Percentiles rank a stretch among this genome's conserved stretches.
These are phyloP conservation scores for Austroboletus festivus DNA, from an alignment of 768 basidiomycete species.

Conservation along the genomic window DNA sequence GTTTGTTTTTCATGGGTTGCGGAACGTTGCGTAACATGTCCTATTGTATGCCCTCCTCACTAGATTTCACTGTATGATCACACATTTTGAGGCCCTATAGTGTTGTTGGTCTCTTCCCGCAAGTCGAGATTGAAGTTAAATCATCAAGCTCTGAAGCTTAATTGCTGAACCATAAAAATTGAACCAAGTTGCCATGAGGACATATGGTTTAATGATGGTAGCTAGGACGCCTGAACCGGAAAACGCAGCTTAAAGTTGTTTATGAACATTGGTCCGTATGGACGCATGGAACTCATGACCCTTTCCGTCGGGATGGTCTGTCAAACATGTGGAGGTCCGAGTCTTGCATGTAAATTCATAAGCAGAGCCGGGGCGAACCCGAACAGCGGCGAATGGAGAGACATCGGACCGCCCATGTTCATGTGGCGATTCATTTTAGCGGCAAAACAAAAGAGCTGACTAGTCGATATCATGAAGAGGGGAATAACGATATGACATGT, in stretches of 20 bases:
- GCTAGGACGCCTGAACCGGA: constrained; percentile 1
- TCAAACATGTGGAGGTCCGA: not conserved
- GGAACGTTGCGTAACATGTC: not conserved
- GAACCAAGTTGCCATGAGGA: constrained; percentile 11
- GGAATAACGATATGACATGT: no score
- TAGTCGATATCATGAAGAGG: no score
- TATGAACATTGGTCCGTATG: no score
- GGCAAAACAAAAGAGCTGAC: no score
- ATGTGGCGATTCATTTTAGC: no score
- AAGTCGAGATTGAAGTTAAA: no score
- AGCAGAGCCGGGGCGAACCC: not conserved
- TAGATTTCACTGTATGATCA: not conserved
- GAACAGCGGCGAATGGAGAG: not conserved
- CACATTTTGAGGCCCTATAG: no score
- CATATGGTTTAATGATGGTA: constrained; percentile 15
- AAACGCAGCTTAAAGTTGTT: not conserved
- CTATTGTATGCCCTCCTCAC: constrained; percentile 14
- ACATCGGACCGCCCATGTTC: no score
- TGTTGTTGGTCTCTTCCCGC: not conserved
- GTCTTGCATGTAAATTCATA: not conserved
- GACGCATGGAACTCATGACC: not conserved
- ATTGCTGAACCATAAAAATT: constrained; percentile 1
- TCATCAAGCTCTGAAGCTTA: constrained; percentile 21
- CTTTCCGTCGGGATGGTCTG: not conserved
- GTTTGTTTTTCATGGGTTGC: not conserved